Evolutionary conservation across 768 basidiomycete genomes (phyloP).

Genomic region (Suillus occidentalis): DNA sequence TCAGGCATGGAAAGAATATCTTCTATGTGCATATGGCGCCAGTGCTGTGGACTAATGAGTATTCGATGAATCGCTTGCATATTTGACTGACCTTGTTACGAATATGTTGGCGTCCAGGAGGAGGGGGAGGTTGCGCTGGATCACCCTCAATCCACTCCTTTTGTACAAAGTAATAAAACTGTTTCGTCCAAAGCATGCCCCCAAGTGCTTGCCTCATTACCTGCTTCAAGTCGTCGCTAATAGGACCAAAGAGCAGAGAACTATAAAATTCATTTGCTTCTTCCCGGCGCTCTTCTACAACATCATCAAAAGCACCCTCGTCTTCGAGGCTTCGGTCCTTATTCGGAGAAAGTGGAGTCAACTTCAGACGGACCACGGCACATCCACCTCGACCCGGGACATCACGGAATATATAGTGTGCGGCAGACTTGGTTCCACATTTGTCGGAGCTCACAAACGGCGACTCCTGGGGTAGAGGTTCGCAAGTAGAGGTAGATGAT

Average conservation of each 20-base stretch:
- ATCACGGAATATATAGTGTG: constrained; percentile 83
- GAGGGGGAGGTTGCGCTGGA: constrained; percentile 91
- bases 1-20: constrained; percentile 99
- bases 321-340: constrained; percentile 82
- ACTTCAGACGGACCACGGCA: constrained; percentile 90
- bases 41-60: constrained; percentile 55
- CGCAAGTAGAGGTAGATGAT: neutral
- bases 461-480: constrained; percentile 4
- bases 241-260: constrained; percentile 74
- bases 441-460: constrained; percentile 82
- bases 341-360: constrained; percentile 76
- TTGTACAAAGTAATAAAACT: constrained; percentile 95
- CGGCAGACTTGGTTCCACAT: constrained; percentile 89
- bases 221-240: constrained; percentile 91
- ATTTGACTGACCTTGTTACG: constrained; percentile 67
- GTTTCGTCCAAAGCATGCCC: constrained; percentile 99
- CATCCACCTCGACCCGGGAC: constrained; percentile 93
- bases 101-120: constrained; percentile 80
- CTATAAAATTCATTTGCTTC: constrained; percentile 98
- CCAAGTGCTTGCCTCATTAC: constrained; percentile 95
- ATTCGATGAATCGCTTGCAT: neutral
- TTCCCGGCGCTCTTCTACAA: constrained; percentile 83
- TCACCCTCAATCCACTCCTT: constrained; percentile 97
- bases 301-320: constrained; percentile 85
- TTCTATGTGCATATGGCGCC: constrained; percentile 93